phyloP scores from a whole-genome alignment of 1,284 basidiomycete species.

The Malassezia japonica region DNA sequence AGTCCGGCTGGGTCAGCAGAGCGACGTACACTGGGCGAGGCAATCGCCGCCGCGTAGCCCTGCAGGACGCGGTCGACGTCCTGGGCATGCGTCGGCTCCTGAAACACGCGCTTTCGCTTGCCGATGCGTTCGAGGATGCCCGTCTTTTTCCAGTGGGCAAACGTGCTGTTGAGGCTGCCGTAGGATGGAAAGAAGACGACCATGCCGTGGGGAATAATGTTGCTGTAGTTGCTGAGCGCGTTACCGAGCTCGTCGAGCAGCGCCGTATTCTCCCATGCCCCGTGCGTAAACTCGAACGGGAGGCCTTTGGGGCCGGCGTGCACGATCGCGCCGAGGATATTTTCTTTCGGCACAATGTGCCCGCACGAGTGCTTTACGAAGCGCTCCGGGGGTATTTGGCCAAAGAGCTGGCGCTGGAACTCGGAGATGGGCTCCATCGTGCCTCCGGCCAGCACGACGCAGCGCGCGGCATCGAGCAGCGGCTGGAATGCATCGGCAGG shows the following conservation, averaged over 20 bases:
- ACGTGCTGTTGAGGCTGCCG: conserved; percentile 64
- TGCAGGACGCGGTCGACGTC: conserved; percentile 69
- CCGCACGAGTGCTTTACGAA: conserved; percentile 77
- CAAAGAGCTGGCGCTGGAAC: conserved; percentile 72
- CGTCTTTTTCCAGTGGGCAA: conserved; percentile 60
- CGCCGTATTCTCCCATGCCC: conserved; percentile 60
- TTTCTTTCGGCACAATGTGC: conserved; percentile 76
- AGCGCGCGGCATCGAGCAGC: conserved; percentile 67
- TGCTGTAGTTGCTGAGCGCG: conserved; percentile 66
- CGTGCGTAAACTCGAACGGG: conserved; percentile 73
- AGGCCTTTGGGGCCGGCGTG: conserved; percentile 66
- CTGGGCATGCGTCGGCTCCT: conserved; percentile 68
- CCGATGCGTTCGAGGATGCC: conserved; percentile 24
- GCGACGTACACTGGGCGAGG: conserved; percentile 28
- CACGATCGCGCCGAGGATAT: conserved; percentile 70
- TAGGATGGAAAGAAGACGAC: conserved; percentile 94
- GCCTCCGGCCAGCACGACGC: conserved; percentile 81
- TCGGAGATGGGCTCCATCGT: conserved; percentile 97
- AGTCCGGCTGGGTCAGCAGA: not conserved
- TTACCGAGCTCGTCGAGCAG: conserved; percentile 77
- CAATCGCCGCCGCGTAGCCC: conserved; percentile 63
- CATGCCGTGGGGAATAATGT: conserved; percentile 72
- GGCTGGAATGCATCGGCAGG: conserved; percentile 76
- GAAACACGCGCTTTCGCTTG: conserved; percentile 52
- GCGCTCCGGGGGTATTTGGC: conserved; percentile 57